Evolutionary conservation across 2,329 filamentous ascomycete species (phyloP).

Genomic region (Botrytis galanthina): DNA sequence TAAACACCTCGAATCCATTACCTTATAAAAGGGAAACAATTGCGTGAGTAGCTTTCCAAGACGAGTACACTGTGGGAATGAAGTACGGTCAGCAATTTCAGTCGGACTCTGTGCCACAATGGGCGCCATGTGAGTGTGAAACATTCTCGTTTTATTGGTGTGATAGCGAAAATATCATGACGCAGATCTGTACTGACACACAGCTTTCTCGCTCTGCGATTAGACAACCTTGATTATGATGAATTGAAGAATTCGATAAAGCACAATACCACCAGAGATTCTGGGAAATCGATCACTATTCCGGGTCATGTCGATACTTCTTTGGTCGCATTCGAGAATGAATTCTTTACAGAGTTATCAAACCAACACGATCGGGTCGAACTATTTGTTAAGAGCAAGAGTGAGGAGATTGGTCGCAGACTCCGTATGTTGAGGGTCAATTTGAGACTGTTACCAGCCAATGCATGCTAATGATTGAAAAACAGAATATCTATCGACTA

Average conservation of each 20-base stretch:
- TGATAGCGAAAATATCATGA: constrained; percentile 12
- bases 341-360: constrained; percentile 68
- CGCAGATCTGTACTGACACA: constrained; percentile 20
- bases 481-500: constrained; percentile 32
- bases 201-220: constrained; percentile 17
- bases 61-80: constrained; percentile 47
- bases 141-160: not conserved
- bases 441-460: not conserved
- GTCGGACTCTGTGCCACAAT: constrained; percentile 75
- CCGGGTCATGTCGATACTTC: constrained; percentile 64
- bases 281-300: constrained; percentile 69
- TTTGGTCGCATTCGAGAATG: constrained; percentile 64
- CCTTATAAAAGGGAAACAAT: constrained; percentile 4
- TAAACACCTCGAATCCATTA: not conserved
- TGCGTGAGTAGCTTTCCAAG: not conserved
- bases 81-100: constrained; percentile 76
- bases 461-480: constrained; percentile 19
- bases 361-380: constrained; percentile 74
- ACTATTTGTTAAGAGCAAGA: constrained; percentile 77
- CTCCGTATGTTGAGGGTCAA: constrained; percentile 51
- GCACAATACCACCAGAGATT: constrained; percentile 68
- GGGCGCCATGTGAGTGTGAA: constrained; percentile 64
- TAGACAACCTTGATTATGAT: constrained; percentile 87
- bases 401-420: constrained; percentile 70
- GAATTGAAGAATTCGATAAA: constrained; percentile 84